Percentiles rank a stretch among this genome's conserved stretches.
These are phyloP conservation scores for Fimicolochytrium jonesii DNA, from an alignment of 192 early-diverging fungal genomes.

Conservation along the genomic window DNA sequence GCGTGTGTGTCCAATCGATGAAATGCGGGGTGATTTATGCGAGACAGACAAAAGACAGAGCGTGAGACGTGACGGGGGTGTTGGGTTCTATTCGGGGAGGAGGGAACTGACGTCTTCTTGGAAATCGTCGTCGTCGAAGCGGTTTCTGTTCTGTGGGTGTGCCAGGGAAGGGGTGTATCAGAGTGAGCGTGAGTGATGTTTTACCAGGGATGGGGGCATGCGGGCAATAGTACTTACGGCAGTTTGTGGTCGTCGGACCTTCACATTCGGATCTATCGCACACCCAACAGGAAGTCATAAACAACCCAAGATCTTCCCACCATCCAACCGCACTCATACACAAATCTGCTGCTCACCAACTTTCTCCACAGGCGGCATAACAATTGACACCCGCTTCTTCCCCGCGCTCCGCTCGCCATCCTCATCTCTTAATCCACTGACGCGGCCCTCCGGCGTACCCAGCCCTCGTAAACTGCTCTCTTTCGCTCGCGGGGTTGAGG, in stretches of 20 bases:
- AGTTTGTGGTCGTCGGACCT: conserved; percentile 13
- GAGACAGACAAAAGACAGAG: no score
- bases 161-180: neutral
- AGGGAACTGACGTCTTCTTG: conserved; percentile 40
- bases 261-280: conserved; percentile 12
- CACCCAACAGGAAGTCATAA: neutral
- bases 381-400: neutral
- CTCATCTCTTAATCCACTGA: neutral
- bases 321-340: neutral
- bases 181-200: neutral
- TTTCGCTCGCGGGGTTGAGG: no score
- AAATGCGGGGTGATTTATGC: no score
- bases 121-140: conserved; percentile 36
- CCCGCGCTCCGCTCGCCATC: neutral
- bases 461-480: no score
- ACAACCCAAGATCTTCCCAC: neutral
- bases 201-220: neutral
- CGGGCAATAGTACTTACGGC: neutral
- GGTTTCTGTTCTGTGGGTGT: neutral
- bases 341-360: conserved; percentile 1
- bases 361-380: conserved; percentile 6
- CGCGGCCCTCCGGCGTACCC: neutral
- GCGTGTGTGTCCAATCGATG: no score
- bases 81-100: conserved; percentile 39
- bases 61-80: no score